Evolutionary conservation across 169 alveolate genomes (phyloP).

Genomic region (Plasmodium malariae): DNA sequence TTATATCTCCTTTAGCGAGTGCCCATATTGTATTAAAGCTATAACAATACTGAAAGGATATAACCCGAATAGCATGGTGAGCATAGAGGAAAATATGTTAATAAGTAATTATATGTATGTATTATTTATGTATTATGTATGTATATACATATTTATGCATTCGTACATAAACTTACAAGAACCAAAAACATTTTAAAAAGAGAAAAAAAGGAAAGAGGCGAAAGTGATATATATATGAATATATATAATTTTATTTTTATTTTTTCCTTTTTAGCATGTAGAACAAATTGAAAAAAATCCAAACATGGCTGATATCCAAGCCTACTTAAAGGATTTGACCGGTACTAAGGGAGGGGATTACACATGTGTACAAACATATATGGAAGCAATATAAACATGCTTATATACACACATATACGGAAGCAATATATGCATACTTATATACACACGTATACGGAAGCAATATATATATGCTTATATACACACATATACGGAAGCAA

Average conservation of each 20-base stretch:
- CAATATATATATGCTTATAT: background rate
- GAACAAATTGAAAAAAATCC: slow-evolving; percentile 68
- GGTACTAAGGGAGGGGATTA: slow-evolving; percentile 4
- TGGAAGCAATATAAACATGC: background rate
- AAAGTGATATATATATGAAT: background rate
- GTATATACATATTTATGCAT: no score
- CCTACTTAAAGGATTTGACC: slow-evolving; percentile 57
- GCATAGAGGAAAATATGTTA: background rate
- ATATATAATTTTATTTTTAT: background rate
- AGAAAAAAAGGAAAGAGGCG: background rate
- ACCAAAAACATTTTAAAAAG: background rate
- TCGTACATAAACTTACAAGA: no score
- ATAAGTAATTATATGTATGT: background rate
- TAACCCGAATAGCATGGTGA: slow-evolving; percentile 22
- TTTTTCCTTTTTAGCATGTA: slow-evolving; percentile 22
- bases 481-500: background rate
- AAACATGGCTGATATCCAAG: slow-evolving; percentile 46
- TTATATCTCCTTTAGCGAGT: slow-evolving; percentile 29
- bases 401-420: background rate
- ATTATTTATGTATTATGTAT: no score
- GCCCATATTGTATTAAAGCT: slow-evolving; percentile 71
- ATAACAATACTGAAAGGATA: slow-evolving; percentile 59
- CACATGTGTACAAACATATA: background rate
- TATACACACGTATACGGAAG: background rate
- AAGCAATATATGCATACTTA: background rate